Conservation (phyloP, 1,284 basidiomycete genomes). For the Sporisorium graminicola region DNA sequence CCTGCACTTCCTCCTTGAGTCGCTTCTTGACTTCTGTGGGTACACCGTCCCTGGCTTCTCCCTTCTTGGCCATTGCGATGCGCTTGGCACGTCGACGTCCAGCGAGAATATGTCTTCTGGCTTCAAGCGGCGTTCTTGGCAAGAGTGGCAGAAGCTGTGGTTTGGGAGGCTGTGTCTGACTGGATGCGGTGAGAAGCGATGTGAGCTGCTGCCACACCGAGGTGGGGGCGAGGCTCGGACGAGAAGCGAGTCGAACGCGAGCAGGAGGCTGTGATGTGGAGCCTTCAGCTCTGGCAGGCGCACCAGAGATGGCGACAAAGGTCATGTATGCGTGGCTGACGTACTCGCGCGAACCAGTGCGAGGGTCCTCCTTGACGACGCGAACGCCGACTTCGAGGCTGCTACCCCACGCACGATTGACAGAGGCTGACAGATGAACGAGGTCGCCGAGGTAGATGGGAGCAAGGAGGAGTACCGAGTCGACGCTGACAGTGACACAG, state of each 20-base stretch:
- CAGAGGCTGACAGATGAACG: conserved; percentile 68
- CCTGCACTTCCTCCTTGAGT: conserved; percentile 58
- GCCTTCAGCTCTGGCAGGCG: conserved; percentile 15
- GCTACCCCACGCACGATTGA: conserved; percentile 70
- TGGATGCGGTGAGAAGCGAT: conserved; percentile 13
- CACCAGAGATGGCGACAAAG: conserved; percentile 64
- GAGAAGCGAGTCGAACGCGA: conserved; percentile 48
- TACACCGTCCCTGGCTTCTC: conserved; percentile 54
- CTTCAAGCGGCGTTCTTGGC: conserved; percentile 68
- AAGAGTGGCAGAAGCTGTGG: conserved; percentile 56
- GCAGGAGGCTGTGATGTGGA: conserved; percentile 31
- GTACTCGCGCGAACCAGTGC: conserved; percentile 60
- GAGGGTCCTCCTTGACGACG: conserved; percentile 66
- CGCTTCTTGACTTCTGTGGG: conserved; percentile 49
- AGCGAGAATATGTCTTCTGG: conserved; percentile 70
- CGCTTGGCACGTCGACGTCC: conserved; percentile 68
- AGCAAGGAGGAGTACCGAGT: conserved; percentile 66
- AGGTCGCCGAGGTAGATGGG: conserved; percentile 59
- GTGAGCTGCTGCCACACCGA: conserved; percentile 24
- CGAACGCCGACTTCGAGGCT: conserved; percentile 70
- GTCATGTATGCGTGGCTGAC: conserved; percentile 71
- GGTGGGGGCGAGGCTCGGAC: conserved; percentile 21
- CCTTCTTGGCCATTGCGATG: conserved; percentile 56
- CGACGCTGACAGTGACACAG: conserved; percentile 70
- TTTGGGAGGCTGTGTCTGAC: conserved; percentile 37